Evolutionary conservation across 2,329 filamentous ascomycete species (phyloP), one percentile per base, ranked within the genome.

Genomic region (Cordyceps farinosa): DNA sequence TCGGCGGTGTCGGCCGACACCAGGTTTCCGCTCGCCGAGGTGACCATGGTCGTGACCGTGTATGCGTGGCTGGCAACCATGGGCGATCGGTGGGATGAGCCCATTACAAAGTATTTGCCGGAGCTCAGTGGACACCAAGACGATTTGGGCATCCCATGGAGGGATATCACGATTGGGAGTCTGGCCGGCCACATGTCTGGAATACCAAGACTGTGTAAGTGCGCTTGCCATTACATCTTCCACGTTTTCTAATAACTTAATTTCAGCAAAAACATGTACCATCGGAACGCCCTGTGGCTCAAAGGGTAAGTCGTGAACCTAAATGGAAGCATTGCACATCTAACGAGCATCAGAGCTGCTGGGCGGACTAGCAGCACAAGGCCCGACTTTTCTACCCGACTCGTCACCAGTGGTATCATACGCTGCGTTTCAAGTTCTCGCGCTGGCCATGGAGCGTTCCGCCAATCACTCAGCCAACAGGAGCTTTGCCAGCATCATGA

Each of bases 11-110:
- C 68, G 0, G 50, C 61, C 0, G 34, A 68, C 15, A 74, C 74
- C 2, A 64, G 62, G 1, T 71, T 75, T 3, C 71, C 70, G 0
- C 13, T 73, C 1, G 74, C 73, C 0, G 69, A 70, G 8, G 47
- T 75, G 13, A 74, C 70, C 1, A 72, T 73, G 67, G 54, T 75
- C 0, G 72, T 75, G 47, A 75, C 72, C 0, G 70, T 73, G 1
- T 75, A 75, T 29, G 53, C 71, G 0, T 76, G 74, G 74, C 66
- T 76, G 0, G 68, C 67, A 3, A 63, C 70, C 22, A 66, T 70
- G 38, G 72, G 73, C 0, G 69, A 70, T 3, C 55, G 67, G 0
- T 75, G 72, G 73, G 65, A 70, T 27, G 65, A 63, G 0, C 65
- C 72, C 0, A 71, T 75, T 9, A 75, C 73, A 0, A 47, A 67